Evolutionary conservation across 75 land plant species (phyloP).

Genomic region (Larix kaempferi): DNA sequence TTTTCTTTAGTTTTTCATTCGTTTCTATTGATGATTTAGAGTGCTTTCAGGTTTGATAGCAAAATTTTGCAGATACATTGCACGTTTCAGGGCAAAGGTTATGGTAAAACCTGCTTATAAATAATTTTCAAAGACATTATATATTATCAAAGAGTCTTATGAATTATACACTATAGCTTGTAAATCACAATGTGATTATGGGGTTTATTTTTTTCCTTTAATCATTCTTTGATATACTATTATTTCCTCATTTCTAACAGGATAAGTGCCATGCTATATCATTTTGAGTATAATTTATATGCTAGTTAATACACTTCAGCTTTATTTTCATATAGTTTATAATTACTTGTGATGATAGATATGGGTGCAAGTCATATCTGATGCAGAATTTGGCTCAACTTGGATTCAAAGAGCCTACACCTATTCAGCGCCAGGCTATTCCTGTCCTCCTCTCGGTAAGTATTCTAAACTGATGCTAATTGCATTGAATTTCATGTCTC

Average conservation of each 20-base stretch:
- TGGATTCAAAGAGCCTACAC: constrained; percentile 90
- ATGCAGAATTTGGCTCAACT: constrained; percentile 56
- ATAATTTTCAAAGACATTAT: too few relatives aligned
- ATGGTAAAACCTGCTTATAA: too few relatives aligned
- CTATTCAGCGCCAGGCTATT: constrained; percentile 98
- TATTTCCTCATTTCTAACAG: neutral
- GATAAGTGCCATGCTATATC: neutral
- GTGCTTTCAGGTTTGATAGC: neutral
- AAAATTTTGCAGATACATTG: neutral
- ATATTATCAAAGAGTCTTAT: too few relatives aligned
- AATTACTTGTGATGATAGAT: constrained; percentile 30
- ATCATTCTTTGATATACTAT: neutral
- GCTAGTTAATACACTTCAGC: neutral
- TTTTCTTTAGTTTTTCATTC: too few relatives aligned
- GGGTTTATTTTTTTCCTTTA: neutral
- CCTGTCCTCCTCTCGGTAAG: constrained; percentile 83
- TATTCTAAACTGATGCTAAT: constrained; percentile 6
- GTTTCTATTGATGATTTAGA: too few relatives aligned
- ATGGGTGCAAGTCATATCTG: constrained; percentile 64
- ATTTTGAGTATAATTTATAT: neutral
- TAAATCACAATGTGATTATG: neutral
- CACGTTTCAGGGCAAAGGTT: neutral
- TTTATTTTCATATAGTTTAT: neutral
- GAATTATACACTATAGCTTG: too few relatives aligned
- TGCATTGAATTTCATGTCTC: neutral